Evolutionary conservation across 1,284 basidiomycete genomes (phyloP), one percentile per base, ranked within the genome.

Genomic region (Tylopilus sp.): DNA sequence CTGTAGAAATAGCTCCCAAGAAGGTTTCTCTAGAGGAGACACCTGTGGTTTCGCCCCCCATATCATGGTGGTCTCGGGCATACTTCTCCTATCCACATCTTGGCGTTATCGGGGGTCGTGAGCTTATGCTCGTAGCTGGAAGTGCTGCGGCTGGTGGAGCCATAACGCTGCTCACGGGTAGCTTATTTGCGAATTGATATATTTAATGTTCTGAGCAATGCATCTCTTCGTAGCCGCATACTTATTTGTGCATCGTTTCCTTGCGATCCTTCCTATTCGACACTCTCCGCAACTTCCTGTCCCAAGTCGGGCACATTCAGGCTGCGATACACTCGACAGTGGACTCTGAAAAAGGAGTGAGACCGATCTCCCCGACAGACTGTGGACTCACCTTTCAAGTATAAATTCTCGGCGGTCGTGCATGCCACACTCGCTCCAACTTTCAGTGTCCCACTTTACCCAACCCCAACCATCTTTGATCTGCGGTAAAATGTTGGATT

Each of bases 401-500:
- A 84, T 72, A 37, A 84, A 72, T 58, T 84, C 76, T 37, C 61
- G 63, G 52, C 72, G 69, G 52, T 75, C 71, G 32, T 62, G 67
- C 74, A 75, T 79, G 54, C 52, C 65, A 66, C 72, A 72, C 37
- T 74, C 72, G 24, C 62, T 60, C 86, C 86, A 88, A 11, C 63
- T 65, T n/a, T 76, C 72, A 20, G 80, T 67, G 61, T 88, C 79
- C 85, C 86, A 88, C 57, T 86, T 80, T 11, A 69, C 65, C 85
- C 85, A 90, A 13, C 86, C 86, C 86, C 86, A 89, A 0, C 83
- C 82, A 14, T 82, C 78, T 67, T 88, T 88, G 59, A 89, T 83
- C 85, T 88, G 47, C 6, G 7, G 22, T 15, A 39, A 37, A 15
- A 8, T 11, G 5, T 9, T 54, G 15, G 17, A 20, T 22, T 37